Evolutionary conservation across 441 rosid genomes (phyloP), one percentile per base, ranked within the genome.

Genomic region (Rhodomyrtus psidioides): DNA sequence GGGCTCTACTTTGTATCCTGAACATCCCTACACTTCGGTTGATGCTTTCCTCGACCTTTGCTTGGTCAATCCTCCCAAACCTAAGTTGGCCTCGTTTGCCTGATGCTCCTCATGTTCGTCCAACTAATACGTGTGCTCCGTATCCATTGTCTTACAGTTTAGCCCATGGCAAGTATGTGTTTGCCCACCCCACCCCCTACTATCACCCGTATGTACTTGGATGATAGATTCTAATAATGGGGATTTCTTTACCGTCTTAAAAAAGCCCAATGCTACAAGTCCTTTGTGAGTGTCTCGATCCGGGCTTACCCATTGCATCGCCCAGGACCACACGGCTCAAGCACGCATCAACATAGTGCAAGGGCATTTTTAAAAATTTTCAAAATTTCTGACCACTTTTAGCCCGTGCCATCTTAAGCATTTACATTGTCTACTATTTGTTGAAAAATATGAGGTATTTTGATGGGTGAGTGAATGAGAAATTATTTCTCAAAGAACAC

Each of bases 1-100:
- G 85, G 92, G 91, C 44, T 91, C 93, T 46, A n/a, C 58, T 23
- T 56, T 93, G 44, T 93, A 90, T 70, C 89, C 91, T 3, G 93
- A 90, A 9, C 85, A 91, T 82, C 82, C 86, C 12, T 90, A 89
- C 86, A 93, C 91, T 60, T 86, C 90, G 17, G 86, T 93, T 46
- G 91, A 90, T 55, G 19, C 49, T 54, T 86, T 93, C 14, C 91
- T 91, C 12, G 88, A 93, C 81, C 24, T 83, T 5, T 91, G 88
- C 86, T 54, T 91, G 53, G 79, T 87, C 51, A 84, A 60, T 62
- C 92, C 94, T 4, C 88, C 87, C 0, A 84, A 87, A 17, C 91
- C 90, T 57, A 88, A 86, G 39, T 17, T 56, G n/a, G 88, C 94
- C 49, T 13, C 91, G 14, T 88, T 90, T 60, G 85, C 84, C 34